Conservation (phyloP, 495 filamentous ascomycete genomes). For the Apodospora peruviana region DNA sequence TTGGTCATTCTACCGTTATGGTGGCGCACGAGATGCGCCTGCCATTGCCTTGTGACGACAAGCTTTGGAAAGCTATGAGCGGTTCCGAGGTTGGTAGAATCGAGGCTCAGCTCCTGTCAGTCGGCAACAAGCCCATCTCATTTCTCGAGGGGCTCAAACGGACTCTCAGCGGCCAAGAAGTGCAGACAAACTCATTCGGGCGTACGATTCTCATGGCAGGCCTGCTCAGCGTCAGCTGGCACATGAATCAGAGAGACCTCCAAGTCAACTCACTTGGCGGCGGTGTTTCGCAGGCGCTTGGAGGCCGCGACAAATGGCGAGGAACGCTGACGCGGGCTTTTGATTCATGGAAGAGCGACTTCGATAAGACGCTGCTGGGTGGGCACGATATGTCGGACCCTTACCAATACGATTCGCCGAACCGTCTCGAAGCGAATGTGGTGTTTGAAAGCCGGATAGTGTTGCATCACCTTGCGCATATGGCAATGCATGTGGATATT, state of each 20-base stretch:
- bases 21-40: constrained; percentile 93
- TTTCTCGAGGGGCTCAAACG: constrained; percentile 91
- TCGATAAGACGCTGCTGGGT: constrained; percentile 67
- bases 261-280: constrained; percentile 84
- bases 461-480: constrained; percentile 89
- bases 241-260: constrained; percentile 94
- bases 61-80: constrained; percentile 87
- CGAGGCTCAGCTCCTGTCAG: constrained; percentile 74
- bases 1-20: constrained; percentile 96
- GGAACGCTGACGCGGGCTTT: constrained; percentile 82
- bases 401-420: constrained; percentile 38
- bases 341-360: constrained; percentile 92
- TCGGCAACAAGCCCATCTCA: constrained; percentile 77
- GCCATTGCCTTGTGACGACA: constrained; percentile 89
- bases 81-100: constrained; percentile 82
- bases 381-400: constrained; percentile 39
- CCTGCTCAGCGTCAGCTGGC: constrained; percentile 89
- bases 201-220: constrained; percentile 95
- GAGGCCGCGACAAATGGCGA: constrained; percentile 90
- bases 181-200: constrained; percentile 91
- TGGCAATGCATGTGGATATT: constrained; percentile 97
- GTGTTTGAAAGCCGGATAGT: constrained; percentile 84
- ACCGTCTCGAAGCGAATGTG: constrained; percentile 60
- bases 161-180: constrained; percentile 79
- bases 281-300: constrained; percentile 68